Evolutionary conservation across 1,139 yeast species (phyloP), one percentile per base, ranked within the genome.

Genomic region (Komagataea norvegica): DNA sequence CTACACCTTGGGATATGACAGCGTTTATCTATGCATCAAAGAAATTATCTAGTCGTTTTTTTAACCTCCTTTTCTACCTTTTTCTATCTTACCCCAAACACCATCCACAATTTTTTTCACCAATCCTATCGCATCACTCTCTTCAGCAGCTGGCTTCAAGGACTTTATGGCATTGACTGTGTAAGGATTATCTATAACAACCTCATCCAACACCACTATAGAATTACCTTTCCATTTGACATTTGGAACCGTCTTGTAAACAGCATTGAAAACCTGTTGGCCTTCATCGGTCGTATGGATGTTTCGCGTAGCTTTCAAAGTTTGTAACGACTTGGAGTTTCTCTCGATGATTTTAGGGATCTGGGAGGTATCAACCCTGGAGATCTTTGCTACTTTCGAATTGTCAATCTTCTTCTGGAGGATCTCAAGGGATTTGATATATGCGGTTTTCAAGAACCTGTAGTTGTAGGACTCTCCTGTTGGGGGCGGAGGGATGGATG

Each of bases 61-160:
- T 24, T 24, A 79, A 33, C 87, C 87, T n/a, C 87, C 87, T 52
- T 77, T 75, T 47, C 66, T 68, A 42, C 68, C 67, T 34, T 54
- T 57, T 42, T 71, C 77, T 43, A 74, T 57, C 43, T 68, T 71
- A 33, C 67, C 62, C 78, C 83, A 75, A 24, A 74, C 72, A 41
- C 74, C 78, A 43, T 70, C 71, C 19, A 80, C 72, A 36, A 76
- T 69, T 47, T 69, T 67, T 51, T 68, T 70, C 18, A 81, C 72
- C 42, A 74, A 62, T 15, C 64, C 62, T 23, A 70, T 53, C 15
- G 76, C 70, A 34, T 61, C 63, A 8, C 69, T 57, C 11, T 63
- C 62, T 18, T 47, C 54, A 10, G 30, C 8, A 15, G 57, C 24
- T 2, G 38, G 19, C 10, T 25, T 16, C 14, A 47, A 25, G 2